phyloP scores from a whole-genome alignment of 2,329 filamentous ascomycete species.

The Ascochyta pisi region DNA sequence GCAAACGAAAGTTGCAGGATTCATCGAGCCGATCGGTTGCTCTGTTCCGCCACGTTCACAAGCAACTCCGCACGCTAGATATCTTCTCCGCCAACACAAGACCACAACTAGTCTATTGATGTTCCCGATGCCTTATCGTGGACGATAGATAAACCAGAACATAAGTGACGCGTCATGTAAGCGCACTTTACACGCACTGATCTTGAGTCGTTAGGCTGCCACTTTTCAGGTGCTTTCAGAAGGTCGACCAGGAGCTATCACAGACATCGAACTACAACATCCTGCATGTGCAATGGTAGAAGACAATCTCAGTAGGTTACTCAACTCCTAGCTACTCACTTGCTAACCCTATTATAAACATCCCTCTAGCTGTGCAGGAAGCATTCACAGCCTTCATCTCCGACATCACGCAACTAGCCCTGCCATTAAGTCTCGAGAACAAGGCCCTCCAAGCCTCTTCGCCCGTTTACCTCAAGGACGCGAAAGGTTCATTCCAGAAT shows the following conservation, averaged over 20 bases:
- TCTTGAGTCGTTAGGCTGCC: background rate
- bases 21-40: too few relatives aligned
- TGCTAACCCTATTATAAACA: background rate
- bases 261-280: too few relatives aligned
- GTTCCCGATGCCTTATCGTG: too few relatives aligned
- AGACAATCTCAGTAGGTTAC: background rate
- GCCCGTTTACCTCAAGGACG: conserved; percentile 7
- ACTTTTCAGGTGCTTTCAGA: background rate
- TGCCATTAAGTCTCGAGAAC: conserved; percentile 13
- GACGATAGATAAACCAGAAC: background rate
- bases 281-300: background rate
- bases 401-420: conserved; percentile 15
- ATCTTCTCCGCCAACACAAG: background rate
- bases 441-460: conserved; percentile 5
- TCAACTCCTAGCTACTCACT: too few relatives aligned
- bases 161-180: background rate
- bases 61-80: conserved; percentile 15
- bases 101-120: too few relatives aligned
- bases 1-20: too few relatives aligned
- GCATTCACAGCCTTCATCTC: conserved; percentile 20
- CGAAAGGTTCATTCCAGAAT: conserved; percentile 15
- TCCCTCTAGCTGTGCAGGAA: conserved; percentile 2
- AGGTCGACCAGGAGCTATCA: too few relatives aligned
- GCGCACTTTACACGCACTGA: background rate
- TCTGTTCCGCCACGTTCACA: background rate